Evolutionary conservation across 2,329 filamentous ascomycete genomes (phyloP).

Genomic region (Dactylonectria macrodidyma): DNA sequence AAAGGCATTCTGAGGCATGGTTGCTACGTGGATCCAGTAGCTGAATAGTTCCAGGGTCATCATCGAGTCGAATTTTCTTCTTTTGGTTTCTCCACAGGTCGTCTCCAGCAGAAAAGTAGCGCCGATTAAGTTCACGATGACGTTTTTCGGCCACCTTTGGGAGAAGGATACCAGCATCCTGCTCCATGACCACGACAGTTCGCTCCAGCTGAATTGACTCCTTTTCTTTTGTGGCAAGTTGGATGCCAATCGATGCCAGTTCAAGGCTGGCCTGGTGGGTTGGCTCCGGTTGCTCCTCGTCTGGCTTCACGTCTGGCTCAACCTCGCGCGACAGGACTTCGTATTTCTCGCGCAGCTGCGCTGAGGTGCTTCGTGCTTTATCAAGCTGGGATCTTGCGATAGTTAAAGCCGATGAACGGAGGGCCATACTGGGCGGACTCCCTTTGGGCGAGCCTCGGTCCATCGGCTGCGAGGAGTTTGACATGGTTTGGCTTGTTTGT

Average conservation of each 20-base stretch:
- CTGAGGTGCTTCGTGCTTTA: not conserved
- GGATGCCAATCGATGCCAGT: not conserved
- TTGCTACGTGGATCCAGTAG: no score
- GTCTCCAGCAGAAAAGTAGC: no score
- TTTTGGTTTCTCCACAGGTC: no score
- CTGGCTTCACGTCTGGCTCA: not conserved
- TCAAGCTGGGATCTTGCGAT: not conserved
- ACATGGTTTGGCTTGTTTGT: no score
- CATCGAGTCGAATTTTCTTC: no score
- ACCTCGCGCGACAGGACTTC: not conserved
- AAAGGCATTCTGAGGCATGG: no score
- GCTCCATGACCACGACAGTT: not conserved
- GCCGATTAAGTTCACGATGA: no score
- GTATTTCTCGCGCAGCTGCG: not conserved
- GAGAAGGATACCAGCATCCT: no score
- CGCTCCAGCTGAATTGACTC: not conserved
- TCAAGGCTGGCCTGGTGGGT: not conserved
- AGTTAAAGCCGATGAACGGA: not conserved
- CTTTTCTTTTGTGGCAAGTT: not conserved
- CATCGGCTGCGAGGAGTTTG: no score
- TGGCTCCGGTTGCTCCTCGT: not conserved
- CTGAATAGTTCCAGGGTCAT: no score
- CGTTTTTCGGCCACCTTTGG: no score
- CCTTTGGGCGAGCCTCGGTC: no score
- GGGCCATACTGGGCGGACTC: not conserved